A percentile compares a stretch with the other conserved stretches of the same genome.
Conservation (phyloP, 23 red algal species). For the Chondrus crispus region DNA sequence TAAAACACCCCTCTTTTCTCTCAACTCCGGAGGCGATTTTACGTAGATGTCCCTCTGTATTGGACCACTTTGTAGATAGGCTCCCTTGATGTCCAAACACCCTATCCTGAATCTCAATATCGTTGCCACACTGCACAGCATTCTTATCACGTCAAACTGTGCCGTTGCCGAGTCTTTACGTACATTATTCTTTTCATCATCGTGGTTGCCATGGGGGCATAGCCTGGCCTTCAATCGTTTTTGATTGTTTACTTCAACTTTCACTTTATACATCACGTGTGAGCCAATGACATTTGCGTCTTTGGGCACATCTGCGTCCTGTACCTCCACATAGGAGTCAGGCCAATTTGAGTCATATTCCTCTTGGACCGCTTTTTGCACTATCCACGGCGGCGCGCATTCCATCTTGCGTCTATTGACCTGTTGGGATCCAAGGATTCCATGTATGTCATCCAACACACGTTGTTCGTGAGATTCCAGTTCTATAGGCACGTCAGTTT, state of each 20-base stretch:
- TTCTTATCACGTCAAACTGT: conserved; percentile 1
- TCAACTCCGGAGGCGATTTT: conserved; percentile 17
- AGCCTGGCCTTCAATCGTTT: conserved; percentile 1
- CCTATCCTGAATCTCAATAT: not conserved
- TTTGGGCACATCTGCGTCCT: not conserved
- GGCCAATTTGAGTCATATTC: not conserved
- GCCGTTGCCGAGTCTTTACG: not conserved
- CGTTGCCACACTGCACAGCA: not conserved
- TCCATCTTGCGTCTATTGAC: not conserved
- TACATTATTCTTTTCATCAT: not conserved
- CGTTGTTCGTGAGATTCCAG: conserved; percentile 28
- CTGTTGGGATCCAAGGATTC: not conserved
- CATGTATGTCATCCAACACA: not conserved
- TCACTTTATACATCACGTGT: conserved; percentile 32
- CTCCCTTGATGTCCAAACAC: not conserved
- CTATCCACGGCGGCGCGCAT: not conserved
- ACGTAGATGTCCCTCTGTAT: not conserved
- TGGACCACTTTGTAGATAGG: conserved; percentile 16
- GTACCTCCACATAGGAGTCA: not conserved
- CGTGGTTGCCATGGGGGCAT: conserved; percentile 3
- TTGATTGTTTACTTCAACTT: not conserved
- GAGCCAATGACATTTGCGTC: conserved; percentile 8
- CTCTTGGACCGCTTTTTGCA: not conserved
- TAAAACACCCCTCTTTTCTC: not conserved
- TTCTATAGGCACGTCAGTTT: too few species aligned